phyloP scores from a whole-genome alignment of 257 asterid genomes.

The Gentiana straminea region DNA sequence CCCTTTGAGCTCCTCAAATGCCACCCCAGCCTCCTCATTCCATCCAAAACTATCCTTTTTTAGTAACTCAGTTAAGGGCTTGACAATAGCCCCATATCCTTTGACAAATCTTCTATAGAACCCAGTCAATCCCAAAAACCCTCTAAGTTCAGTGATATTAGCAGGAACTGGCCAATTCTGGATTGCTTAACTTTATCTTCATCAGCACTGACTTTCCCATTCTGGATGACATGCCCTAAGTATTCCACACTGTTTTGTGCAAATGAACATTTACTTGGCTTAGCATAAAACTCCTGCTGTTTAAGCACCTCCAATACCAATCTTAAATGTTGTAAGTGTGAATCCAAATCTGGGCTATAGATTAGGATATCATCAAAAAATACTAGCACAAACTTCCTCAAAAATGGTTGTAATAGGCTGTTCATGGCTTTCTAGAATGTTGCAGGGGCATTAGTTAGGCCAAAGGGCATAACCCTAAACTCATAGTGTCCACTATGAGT shows the following conservation, averaged over 20 bases:
- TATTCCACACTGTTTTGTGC: background rate
- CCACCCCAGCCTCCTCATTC: background rate
- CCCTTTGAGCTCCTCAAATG: background rate
- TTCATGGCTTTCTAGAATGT: no score
- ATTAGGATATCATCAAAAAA: slow-evolving; percentile 5
- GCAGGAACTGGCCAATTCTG: background rate
- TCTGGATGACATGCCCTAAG: background rate
- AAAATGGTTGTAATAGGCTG: no score
- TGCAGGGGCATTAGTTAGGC: no score
- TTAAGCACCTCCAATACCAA: background rate
- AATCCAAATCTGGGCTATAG: background rate
- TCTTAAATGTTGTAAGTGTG: background rate
- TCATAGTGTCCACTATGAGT: background rate
- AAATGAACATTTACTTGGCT: background rate
- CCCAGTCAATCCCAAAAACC: slow-evolving; percentile 1
- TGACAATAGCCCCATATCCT: background rate
- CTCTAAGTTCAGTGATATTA: background rate
- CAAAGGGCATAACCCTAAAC: background rate
- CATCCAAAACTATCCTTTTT: background rate
- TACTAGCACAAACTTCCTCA: background rate
- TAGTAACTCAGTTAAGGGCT: background rate
- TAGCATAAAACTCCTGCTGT: background rate
- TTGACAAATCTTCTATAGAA: background rate
- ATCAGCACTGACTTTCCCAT: background rate
- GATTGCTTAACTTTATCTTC: background rate